Evolutionary conservation across 768 basidiomycete species (phyloP), one percentile per base, ranked within the genome.

Genomic region (Cystoderma amianthinum): DNA sequence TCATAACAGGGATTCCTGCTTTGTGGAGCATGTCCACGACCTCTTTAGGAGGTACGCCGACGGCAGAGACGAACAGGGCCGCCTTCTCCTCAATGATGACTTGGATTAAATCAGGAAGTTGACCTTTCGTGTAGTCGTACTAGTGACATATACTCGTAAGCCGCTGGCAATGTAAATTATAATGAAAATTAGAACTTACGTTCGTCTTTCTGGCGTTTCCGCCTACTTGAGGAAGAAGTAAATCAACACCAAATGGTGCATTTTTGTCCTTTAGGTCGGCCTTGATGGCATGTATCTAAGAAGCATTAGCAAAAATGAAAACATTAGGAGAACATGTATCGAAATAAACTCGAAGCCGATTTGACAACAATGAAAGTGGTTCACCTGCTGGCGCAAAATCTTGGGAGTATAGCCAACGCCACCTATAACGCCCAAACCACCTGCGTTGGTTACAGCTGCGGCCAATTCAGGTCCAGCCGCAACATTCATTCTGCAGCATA

Each of bases 41-140:
- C 47, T 79, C 72, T 52, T 74, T 75, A 3, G 93, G 87, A 1
- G 93, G 93, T 3, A 95, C 79, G 49, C 91, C 91, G 33, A 93
- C 75, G 21, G 91, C 92, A 48, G 82, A 96, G 43, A 97, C 93
- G 59, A 97, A 97, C 9, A 97, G 78, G 19, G 76, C 64, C 0
- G 89, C 66, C 56, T 87, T 89, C 64, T 95, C 91, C 44, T 94
- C 87, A 55, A 95, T 90, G 57, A 97, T 93, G 23, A 95, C 85
- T 48, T 91, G 76, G 42, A 96, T 76, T 21, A 96, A 75, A 18
- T 88, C 85, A 15, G 80, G 69, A 6, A 96, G 74, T 49, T 88
- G 74, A 12, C 93, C 93, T 45, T 86, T 83, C 36, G 91, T 93
- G 63, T 96, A 95, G 58, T 95, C 89, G 43, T 77, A 80, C 34